phyloP scores from a whole-genome alignment of 306 rosid species.

The Quercus robur region DNA sequence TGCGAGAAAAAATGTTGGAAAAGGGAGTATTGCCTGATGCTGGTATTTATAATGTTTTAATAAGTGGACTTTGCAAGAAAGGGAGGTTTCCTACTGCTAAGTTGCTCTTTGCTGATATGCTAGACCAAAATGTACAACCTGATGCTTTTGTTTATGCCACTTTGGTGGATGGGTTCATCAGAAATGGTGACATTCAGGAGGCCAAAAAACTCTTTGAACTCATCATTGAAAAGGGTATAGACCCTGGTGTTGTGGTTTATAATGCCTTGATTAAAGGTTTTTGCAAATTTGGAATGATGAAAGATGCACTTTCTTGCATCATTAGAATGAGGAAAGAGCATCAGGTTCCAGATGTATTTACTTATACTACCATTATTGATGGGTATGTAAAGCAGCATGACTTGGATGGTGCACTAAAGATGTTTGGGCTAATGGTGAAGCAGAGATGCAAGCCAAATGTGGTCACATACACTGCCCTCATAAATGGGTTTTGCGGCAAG shows the following conservation, averaged over 20 bases:
- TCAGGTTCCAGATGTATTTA: conserved; percentile 60
- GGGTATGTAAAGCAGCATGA: conserved; percentile 69
- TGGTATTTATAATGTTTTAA: conserved; percentile 72
- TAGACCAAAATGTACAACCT: conserved; percentile 56
- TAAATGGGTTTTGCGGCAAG: conserved; percentile 62
- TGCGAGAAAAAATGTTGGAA: conserved; percentile 64
- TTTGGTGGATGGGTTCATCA: conserved; percentile 66
- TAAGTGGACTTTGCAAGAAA: conserved; percentile 75
- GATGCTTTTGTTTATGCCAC: conserved; percentile 78
- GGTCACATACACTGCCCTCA: conserved; percentile 70
- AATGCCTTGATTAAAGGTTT: conserved; percentile 86
- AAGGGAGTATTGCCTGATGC: conserved; percentile 74
- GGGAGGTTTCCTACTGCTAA: conserved; percentile 69
- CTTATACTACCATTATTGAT: conserved; percentile 76
- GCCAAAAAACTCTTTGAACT: conserved; percentile 58
- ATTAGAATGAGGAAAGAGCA: conserved; percentile 42
- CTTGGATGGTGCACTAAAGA: conserved; percentile 49
- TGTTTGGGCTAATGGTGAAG: conserved; percentile 69
- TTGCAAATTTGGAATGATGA: conserved; percentile 75
- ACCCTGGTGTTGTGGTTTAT: conserved; percentile 65
- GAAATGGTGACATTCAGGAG: conserved; percentile 55
- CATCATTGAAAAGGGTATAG: conserved; percentile 42
- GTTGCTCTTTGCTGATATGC: conserved; percentile 69
- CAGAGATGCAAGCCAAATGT: conserved; percentile 63
- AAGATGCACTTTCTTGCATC: conserved; percentile 53